Conservation (phyloP, 495 filamentous ascomycete genomes). For the Talaromyces liani region DNA sequence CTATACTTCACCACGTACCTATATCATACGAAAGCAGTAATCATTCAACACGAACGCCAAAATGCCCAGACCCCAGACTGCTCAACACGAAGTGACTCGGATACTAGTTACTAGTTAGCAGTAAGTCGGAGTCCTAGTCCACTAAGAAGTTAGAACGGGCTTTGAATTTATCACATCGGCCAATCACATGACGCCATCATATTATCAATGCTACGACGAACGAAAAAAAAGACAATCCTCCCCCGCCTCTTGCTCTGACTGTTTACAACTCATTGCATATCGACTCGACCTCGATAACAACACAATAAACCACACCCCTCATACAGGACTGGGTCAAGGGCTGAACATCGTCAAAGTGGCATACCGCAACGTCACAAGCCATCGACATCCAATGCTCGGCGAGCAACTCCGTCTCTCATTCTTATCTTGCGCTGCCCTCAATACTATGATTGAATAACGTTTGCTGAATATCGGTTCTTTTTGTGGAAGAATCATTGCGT, state of each 20-base stretch:
- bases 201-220: background rate
- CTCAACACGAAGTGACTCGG: background rate
- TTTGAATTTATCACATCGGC: background rate
- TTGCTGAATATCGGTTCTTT: slow-evolving; percentile 15
- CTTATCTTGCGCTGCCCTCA: background rate
- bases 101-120: background rate
- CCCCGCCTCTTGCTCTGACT: background rate
- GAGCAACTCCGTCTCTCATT: background rate
- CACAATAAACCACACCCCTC: background rate
- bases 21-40: no score
- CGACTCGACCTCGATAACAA: background rate
- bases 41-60: no score
- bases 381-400: background rate
- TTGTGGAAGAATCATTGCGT: background rate
- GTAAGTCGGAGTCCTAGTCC: background rate
- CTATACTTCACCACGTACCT: no score
- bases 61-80: background rate
- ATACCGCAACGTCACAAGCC: background rate
- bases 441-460: slow-evolving; percentile 41
- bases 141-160: no score
- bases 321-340: background rate
- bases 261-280: background rate
- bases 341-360: background rate
- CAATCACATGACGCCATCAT: background rate
- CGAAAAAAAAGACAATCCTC: background rate